Evolutionary conservation across 2,329 filamentous ascomycete genomes (phyloP).

Genomic region (Knoxdaviesia capensis): DNA sequence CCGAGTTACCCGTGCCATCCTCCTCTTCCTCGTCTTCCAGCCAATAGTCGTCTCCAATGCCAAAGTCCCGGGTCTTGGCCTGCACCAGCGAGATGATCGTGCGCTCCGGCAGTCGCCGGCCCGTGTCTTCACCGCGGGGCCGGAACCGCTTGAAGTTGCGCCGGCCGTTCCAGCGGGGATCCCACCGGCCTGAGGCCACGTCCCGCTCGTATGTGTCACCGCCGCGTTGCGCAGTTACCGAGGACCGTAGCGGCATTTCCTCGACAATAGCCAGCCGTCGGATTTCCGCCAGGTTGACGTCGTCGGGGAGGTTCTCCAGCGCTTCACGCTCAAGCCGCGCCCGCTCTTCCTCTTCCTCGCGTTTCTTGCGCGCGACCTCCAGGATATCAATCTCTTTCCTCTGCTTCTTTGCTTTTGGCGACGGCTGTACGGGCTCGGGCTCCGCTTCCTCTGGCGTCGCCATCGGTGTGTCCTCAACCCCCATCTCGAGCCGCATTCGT

Average conservation of each 20-base stretch:
- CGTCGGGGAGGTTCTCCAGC: conserved; percentile 29
- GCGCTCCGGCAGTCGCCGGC: conserved; percentile 18
- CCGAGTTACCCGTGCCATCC: conserved; percentile 6
- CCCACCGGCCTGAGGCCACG: conserved; percentile 44
- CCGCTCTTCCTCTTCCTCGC: conserved; percentile 46
- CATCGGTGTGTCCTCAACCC: conserved; percentile 8
- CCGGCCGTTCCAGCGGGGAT: conserved; percentile 77
- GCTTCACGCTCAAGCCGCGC: conserved; percentile 32
- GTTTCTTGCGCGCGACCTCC: conserved; percentile 38
- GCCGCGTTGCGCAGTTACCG: conserved; percentile 12
- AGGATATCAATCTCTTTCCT: conserved; percentile 49
- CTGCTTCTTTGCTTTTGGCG: conserved; percentile 5
- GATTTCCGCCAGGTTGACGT: conserved; percentile 54
- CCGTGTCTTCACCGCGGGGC: conserved; percentile 27
- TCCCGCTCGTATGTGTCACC: conserved; percentile 29
- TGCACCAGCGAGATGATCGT: conserved; percentile 55
- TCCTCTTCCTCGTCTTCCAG: conserved; percentile 26
- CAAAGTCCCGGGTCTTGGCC: conserved; percentile 49
- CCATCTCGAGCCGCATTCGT: conserved; percentile 46
- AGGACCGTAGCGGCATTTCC: conserved; percentile 42
- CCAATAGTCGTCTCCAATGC: conserved; percentile 62
- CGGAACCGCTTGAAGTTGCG: conserved; percentile 92
- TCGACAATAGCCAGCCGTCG: conserved; percentile 58
- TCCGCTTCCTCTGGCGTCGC: conserved; percentile 16
- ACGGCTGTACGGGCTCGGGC: conserved; percentile 10